These are phyloP conservation scores for Lobosporangium transversale DNA, from an alignment of 192 early-diverging fungal species.

Conservation along the genomic window DNA sequence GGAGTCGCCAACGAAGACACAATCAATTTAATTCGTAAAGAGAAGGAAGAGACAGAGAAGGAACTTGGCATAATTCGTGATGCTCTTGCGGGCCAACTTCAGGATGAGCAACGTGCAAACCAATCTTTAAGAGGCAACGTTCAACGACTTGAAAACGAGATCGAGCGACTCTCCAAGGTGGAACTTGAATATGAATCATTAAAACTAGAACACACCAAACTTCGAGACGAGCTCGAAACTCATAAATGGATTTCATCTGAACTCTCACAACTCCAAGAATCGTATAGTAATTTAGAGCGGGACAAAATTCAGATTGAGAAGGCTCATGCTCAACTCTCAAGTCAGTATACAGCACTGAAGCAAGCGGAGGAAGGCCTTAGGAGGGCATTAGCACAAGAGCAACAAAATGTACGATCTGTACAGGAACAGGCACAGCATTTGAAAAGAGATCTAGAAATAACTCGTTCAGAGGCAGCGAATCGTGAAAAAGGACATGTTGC, in stretches of 20 bases:
- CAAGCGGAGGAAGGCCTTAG: constrained; percentile 27
- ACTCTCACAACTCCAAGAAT: constrained; percentile 30
- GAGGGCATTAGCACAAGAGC: constrained; percentile 16
- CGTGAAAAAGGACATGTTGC: constrained; percentile 5
- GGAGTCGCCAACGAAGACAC: constrained; percentile 56
- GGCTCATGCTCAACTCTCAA: constrained; percentile 31
- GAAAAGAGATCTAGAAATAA: constrained; percentile 9
- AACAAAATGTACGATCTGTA: constrained; percentile 8
- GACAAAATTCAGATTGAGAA: constrained; percentile 40
- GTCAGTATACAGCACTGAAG: constrained; percentile 8
- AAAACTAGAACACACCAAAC: constrained; percentile 22
- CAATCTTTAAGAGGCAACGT: constrained; percentile 29
- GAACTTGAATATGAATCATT: constrained; percentile 31
- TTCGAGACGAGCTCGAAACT: constrained; percentile 36
- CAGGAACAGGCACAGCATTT: constrained; percentile 16
- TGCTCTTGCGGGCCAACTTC: constrained; percentile 42
- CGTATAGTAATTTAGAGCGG: constrained; percentile 18
- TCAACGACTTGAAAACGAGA: constrained; percentile 21
- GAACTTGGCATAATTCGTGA: constrained; percentile 44
- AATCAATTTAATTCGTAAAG: constrained; percentile 44
- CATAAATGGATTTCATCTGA: constrained; percentile 45
- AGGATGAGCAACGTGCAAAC: constrained; percentile 36
- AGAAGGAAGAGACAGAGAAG: constrained; percentile 48
- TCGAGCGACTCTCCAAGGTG: constrained; percentile 36
- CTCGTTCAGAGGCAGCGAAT: constrained; percentile 2